Percentiles rank a stretch among this genome's conserved stretches.
These are phyloP conservation scores for Colletotrichum lentis DNA, from an alignment of 2,329 filamentous ascomycete genomes.

Conservation along the genomic window DNA sequence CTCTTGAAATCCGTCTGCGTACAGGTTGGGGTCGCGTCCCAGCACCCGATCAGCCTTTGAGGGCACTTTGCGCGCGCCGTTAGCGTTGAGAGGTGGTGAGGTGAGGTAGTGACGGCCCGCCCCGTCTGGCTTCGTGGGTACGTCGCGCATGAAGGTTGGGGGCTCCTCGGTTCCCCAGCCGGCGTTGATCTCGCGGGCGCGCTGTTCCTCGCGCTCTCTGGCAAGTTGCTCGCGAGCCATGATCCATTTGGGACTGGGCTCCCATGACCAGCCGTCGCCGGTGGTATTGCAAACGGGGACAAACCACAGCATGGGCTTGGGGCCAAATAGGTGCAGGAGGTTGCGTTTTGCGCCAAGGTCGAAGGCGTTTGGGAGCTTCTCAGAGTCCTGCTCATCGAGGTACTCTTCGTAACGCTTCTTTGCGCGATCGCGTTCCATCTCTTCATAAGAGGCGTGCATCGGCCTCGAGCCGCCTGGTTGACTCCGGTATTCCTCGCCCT, in stretches of 20 bases:
- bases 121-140: slow-evolving; percentile 38
- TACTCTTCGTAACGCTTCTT: slow-evolving; percentile 72
- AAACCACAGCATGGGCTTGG: slow-evolving; percentile 75
- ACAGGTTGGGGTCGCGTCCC: slow-evolving; percentile 64
- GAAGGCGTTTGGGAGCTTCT: slow-evolving; percentile 91
- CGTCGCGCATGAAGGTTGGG: slow-evolving; percentile 38
- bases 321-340: slow-evolving; percentile 81
- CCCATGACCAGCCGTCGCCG: slow-evolving; percentile 95
- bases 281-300: slow-evolving; percentile 85
- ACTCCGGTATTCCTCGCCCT: slow-evolving; percentile 71
- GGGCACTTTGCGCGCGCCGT: slow-evolving; percentile 50
- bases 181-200: slow-evolving; percentile 69
- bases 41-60: slow-evolving; percentile 68
- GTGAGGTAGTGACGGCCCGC: slow-evolving; percentile 44
- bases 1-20: slow-evolving; percentile 57
- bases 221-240: slow-evolving; percentile 72
- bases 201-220: slow-evolving; percentile 66
- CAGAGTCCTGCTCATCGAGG: slow-evolving; percentile 87
- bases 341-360: slow-evolving; percentile 87
- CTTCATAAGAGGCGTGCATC: slow-evolving; percentile 61
- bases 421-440: slow-evolving; percentile 64
- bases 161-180: slow-evolving; percentile 67
- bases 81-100: slow-evolving; percentile 38
- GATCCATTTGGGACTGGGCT: slow-evolving; percentile 81
- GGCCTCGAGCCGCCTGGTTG: slow-evolving; percentile 48